Evolutionary conservation across 2,329 filamentous ascomycete species (phyloP).

Genomic region (Fusarium nanum): DNA sequence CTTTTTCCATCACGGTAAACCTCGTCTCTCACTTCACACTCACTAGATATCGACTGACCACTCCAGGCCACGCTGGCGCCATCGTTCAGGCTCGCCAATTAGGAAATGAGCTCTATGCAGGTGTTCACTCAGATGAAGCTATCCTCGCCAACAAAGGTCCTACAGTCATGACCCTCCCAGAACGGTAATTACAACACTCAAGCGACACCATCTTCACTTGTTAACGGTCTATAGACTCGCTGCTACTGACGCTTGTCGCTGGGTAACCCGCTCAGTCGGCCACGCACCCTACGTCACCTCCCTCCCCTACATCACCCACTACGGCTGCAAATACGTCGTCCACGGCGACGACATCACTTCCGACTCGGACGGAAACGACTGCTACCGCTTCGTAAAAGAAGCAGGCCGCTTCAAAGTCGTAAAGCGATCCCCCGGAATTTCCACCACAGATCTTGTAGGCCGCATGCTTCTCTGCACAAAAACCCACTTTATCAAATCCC

Average conservation of each 20-base stretch:
- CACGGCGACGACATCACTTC: conserved; percentile 98
- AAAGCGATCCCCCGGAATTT: conserved; percentile 95
- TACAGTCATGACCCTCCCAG: conserved; percentile 93
- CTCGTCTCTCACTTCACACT: conserved; percentile 4
- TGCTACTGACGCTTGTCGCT: conserved; percentile 93
- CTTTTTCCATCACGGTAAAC: conserved; percentile 93
- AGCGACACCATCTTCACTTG: not conserved
- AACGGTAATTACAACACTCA: conserved; percentile 68
- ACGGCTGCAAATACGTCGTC: conserved; percentile 94
- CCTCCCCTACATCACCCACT: conserved; percentile 93
- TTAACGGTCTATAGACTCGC: conserved; percentile 69
- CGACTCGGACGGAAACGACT: conserved; percentile 92
- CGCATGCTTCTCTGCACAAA: conserved; percentile 97
- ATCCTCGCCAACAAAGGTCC: conserved; percentile 98
- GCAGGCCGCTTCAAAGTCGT: conserved; percentile 96
- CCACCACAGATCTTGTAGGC: conserved; percentile 96
- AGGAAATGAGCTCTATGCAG: conserved; percentile 87
- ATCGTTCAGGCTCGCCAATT: conserved; percentile 96
- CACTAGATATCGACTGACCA: not conserved
- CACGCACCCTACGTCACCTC: conserved; percentile 94
- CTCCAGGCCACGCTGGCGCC: conserved; percentile 89
- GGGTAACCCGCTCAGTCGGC: conserved; percentile 86
- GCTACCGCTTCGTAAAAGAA: conserved; percentile 96
- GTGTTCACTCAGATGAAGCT: conserved; percentile 94
- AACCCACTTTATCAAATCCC: conserved; percentile 88